Percentiles rank a stretch among this genome's conserved stretches.
Conservation (phyloP, 176 grass and related monocot genomes). For the Puya raimondii region DNA sequence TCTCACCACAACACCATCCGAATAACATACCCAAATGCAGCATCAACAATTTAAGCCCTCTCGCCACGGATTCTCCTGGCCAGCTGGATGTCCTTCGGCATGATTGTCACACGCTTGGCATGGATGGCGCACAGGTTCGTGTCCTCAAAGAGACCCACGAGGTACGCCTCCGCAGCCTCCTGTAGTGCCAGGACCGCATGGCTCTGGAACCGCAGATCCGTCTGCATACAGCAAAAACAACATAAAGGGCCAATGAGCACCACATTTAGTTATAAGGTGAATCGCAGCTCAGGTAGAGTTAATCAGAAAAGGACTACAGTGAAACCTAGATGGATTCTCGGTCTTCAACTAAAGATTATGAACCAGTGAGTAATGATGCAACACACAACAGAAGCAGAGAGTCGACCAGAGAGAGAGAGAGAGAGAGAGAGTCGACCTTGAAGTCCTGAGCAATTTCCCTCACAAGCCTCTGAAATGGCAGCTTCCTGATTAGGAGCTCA, state of each 20-base stretch:
- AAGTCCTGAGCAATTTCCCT: constrained; percentile 6
- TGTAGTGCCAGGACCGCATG: constrained; percentile 18
- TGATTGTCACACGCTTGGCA: constrained; percentile 18
- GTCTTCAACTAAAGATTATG: too few relatives aligned
- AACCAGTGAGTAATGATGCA: too few relatives aligned
- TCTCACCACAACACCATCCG: background rate
- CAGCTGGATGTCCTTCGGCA: constrained; percentile 14
- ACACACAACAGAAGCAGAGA: too few relatives aligned
- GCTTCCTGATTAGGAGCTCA: constrained; percentile 8
- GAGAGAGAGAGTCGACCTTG: background rate
- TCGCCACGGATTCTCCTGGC: constrained; percentile 20
- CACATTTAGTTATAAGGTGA: background rate
- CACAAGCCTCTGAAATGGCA: constrained; percentile 13
- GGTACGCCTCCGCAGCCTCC: constrained; percentile 20
- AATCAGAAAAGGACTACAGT: background rate
- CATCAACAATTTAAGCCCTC: constrained; percentile 7
- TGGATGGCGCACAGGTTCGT: constrained; percentile 20
- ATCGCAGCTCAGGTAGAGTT: background rate
- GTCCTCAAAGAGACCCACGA: constrained; percentile 20
- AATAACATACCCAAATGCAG: background rate
- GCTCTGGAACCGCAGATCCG: constrained; percentile 18
- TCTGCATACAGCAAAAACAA: background rate
- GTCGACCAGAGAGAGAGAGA: too few relatives aligned
- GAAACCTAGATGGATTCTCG: background rate
- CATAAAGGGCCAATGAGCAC: background rate